These are phyloP conservation scores for Fusarium gaditjirri DNA, from an alignment of 2,329 filamentous ascomycete genomes.

Conservation along the genomic window DNA sequence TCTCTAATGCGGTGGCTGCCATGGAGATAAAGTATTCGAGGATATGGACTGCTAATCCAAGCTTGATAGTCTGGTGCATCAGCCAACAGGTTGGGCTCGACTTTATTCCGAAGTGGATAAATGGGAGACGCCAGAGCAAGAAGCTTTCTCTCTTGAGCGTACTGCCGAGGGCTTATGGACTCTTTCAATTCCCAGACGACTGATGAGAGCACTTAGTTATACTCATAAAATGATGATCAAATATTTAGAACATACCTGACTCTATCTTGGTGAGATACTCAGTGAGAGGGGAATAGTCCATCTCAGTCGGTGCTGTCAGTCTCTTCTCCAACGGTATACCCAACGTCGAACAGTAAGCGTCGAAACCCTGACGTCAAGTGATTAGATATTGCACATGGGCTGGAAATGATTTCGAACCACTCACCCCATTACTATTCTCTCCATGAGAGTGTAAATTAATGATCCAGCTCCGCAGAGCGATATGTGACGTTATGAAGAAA, in stretches of 20 bases:
- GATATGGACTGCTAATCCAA: background rate
- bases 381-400: no score
- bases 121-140: background rate
- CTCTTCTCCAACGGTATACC: background rate
- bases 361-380: background rate
- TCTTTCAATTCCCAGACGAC: background rate
- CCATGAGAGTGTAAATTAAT: background rate
- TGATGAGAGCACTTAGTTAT: background rate
- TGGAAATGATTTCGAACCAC: no score
- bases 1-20: background rate
- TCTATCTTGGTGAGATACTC: background rate
- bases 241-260: background rate
- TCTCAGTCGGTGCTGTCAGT: background rate
- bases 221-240: fast-evolving
- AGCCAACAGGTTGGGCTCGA: background rate
- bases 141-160: background rate
- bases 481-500: fast-evolving
- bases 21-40: slow-evolving; percentile 4
- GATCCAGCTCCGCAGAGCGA: fast-evolving
- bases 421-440: background rate
- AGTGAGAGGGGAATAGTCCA: background rate
- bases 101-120: background rate
- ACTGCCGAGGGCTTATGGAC: fast-evolving
- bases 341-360: background rate
- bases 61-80: background rate